Base-by-base conservation (phyloP, 768 basidiomycete genomes). In the Phaeotremella skinneri region DNA sequence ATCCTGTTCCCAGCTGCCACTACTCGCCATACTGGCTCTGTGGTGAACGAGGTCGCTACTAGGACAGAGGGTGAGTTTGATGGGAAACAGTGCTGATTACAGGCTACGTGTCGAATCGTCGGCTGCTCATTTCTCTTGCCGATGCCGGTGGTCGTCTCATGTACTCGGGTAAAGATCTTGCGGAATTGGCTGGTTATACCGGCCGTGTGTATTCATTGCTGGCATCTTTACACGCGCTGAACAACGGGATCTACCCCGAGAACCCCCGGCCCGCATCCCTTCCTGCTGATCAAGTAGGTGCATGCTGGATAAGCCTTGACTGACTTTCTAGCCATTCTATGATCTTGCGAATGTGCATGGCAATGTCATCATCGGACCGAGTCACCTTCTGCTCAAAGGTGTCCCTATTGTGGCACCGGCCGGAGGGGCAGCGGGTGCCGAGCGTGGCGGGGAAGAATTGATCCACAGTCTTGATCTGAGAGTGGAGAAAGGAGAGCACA, bases 111-210 rank as follows among this genome's bases (percentile, higher is more conserved):
- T 93, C 92, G 27, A 94, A 92, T 60, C 84, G 94, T 17, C 83
- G 94, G 11, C 82, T 97, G 0, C 82, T 98, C 2, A 82, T 97
- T 30, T 92, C 92, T 1, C 84, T 98, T n/a, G 92, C 94, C 1
- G 94, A 98, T 68, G 94, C 93, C 0, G 94, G 94, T 16, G 91
- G 92, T 0, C 83, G 94, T 31, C 79, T 97, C 47, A 97, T 98
- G 93, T 93, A 91, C 72, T 91, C 91, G 0, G 91, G 93, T 74
- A 98, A 96, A 73, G 94, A 97, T 68, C 80, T 97, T 4, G 84
- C 96, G 23, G 91, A 94, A 74, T 84, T 97, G n/a, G 91, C 91
- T 3, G 94, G 94, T 9, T 84, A 93, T 56, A 96, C 94, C 2
- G 87, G 87, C 27, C 85, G 94, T 45, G 81, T 98, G 13, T 96